Conservation (phyloP, 192 early-diverging fungal genomes). For the Coemansia asiatica region DNA sequence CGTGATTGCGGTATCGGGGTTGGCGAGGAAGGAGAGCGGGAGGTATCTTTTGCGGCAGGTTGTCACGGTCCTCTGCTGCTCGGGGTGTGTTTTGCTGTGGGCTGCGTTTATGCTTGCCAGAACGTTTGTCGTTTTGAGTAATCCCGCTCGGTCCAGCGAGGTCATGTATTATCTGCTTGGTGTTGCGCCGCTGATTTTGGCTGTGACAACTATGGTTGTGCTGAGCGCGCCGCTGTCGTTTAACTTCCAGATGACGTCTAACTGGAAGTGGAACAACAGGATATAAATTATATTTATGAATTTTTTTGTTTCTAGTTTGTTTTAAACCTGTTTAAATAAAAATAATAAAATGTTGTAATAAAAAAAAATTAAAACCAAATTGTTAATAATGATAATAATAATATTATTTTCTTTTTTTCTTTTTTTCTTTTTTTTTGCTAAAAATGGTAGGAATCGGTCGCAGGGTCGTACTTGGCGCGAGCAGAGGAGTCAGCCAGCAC, state of each 20-base stretch:
- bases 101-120: slow-evolving; percentile 34
- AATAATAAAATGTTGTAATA: background rate
- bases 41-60: background rate
- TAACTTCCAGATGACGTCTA: slow-evolving; percentile 36
- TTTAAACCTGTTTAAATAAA: slow-evolving; percentile 2
- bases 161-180: slow-evolving; percentile 20
- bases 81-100: slow-evolving; percentile 20
- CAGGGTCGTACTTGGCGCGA: slow-evolving; percentile 14
- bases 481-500: slow-evolving; percentile 30
- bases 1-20: background rate
- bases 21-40: background rate
- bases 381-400: background rate
- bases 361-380: background rate
- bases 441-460: slow-evolving; percentile 28
- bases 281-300: background rate
- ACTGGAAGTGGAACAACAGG: slow-evolving; percentile 14
- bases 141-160: slow-evolving; percentile 18
- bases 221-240: slow-evolving; percentile 26
- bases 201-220: slow-evolving; percentile 9
- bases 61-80: background rate
- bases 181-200: slow-evolving; percentile 17
- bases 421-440: slow-evolving; percentile 10
- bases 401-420: background rate
- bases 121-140: slow-evolving; percentile 19
- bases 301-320: background rate